Base-by-base conservation (phyloP, 306 rosid genomes). In the Lathyrus oleraceus region DNA sequence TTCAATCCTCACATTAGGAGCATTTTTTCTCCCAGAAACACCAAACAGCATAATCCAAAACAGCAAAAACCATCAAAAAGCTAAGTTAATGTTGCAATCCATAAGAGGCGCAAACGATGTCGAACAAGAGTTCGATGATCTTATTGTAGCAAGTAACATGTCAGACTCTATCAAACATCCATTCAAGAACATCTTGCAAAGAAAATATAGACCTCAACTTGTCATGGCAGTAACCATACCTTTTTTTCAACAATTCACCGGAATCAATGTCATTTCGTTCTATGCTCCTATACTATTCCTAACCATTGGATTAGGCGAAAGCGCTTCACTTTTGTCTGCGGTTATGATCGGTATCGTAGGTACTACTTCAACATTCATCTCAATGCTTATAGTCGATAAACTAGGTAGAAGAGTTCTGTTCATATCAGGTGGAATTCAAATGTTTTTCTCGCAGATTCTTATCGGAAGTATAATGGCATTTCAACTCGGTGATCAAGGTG, bases 341-440 rank as follows among this genome's bases (percentile, higher is more conserved):
- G 76, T 82, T 20, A 78, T 73, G 64, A 53, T 14, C 4, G 78
- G 78, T 2, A 25, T 73, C 15, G 71, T 86, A 3, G 95, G 89
- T 19, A 71, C 79, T 1, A 15, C 53, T 21, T 61, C 87, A 19
- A 86, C 91, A 6, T 78, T 88, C 79, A 51, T 88, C 11, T 86
- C 91, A 4, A 88, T 88, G 95, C 82, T 86, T 6, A 15, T 84
- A n/a, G 91, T 88, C 9, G 95, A 88, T 72, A 86, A 76, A 65
- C 17, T 84, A 3, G 95, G 95, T 1, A 66, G 95, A 44, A 84
- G 91, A 58, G 74, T 43, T 14, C 47, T 88, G 79, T 84, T 88
- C 79, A 48, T 75, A 20, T 72, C 58, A n/a, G 91, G 95, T 7
- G 91, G 95, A 2, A 62, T 86, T 57, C 89, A 82, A 25, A 86